Percentiles rank a stretch among this genome's conserved stretches.
phyloP scores from a whole-genome alignment of 768 basidiomycete species.

The Termitomyces bulborhizus region DNA sequence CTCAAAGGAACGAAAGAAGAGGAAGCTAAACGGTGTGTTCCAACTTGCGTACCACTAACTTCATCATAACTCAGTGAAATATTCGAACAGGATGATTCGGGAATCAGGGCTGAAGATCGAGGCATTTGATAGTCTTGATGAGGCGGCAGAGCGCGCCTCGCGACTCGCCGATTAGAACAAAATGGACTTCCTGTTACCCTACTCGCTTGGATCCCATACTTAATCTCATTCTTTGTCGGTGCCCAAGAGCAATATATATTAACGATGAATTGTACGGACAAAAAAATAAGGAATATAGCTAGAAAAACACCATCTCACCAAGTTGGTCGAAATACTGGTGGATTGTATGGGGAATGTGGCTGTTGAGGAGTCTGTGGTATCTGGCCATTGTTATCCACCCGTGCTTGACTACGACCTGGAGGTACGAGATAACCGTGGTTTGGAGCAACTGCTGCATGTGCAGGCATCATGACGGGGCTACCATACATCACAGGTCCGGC shows the following conservation, averaged over 20 bases:
- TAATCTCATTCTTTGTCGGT: constrained; percentile 7
- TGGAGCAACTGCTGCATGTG: constrained; percentile 35
- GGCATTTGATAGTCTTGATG: constrained; percentile 89
- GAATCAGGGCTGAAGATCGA: constrained; percentile 91
- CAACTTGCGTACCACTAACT: not conserved
- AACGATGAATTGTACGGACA: constrained; percentile 34
- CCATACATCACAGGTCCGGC: constrained; percentile 58
- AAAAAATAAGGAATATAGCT: constrained; percentile 19
- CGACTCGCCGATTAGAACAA: constrained; percentile 50
- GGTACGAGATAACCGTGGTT: constrained; percentile 43
- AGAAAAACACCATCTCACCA: constrained; percentile 36
- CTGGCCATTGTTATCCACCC: constrained; percentile 41
- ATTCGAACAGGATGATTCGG: constrained; percentile 72
- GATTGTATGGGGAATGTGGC: constrained; percentile 34
- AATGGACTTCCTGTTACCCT: not conserved
- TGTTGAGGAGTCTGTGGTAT: constrained; percentile 32
- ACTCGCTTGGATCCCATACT: constrained; percentile 6
- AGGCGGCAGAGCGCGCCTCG: constrained; percentile 80
- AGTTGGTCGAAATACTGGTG: constrained; percentile 37
- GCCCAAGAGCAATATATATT: constrained; percentile 13
- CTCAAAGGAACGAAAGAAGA: constrained; percentile 96
- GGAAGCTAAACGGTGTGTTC: constrained; percentile 87
- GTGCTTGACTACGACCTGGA: constrained; percentile 41
- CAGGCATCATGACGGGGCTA: constrained; percentile 69
- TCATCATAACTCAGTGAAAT: constrained; percentile 6